A percentile compares a stretch with the other conserved stretches of the same genome.
phyloP scores from a whole-genome alignment of 768 basidiomycete species.

The Hortiboletus campestris region DNA sequence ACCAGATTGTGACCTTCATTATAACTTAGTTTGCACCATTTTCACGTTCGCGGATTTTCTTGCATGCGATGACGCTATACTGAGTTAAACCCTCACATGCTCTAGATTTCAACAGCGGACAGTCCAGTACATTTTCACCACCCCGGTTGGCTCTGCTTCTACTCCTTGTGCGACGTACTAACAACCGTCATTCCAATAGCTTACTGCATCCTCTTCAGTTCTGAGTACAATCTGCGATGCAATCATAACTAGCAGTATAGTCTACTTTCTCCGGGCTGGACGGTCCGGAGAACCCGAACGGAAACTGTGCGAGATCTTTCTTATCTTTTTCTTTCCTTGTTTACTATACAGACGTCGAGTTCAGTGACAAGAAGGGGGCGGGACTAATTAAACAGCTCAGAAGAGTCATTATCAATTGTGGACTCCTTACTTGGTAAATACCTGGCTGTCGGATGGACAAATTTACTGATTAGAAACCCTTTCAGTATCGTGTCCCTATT shows the following conservation, averaged over 20 bases:
- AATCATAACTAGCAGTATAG: background rate
- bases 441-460: background rate
- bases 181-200: background rate
- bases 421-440: slow-evolving; percentile 4
- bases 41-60: background rate
- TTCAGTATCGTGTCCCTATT: background rate
- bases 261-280: slow-evolving; percentile 6
- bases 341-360: background rate
- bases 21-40: background rate
- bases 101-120: slow-evolving; percentile 1
- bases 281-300: background rate
- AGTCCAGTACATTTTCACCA: slow-evolving; percentile 2
- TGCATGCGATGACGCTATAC: background rate
- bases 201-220: background rate
- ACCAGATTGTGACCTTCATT: background rate
- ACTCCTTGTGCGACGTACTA: background rate
- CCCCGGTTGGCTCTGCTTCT: background rate
- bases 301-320: background rate
- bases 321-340: background rate
- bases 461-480: background rate
- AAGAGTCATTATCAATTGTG: slow-evolving; percentile 1
- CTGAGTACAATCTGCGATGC: slow-evolving; percentile 3
- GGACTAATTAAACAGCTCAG: slow-evolving; percentile 1
- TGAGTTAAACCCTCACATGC: background rate
- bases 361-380: background rate